Base-by-base conservation (phyloP, 1,139 yeast genomes). In the Hansenula anomala region DNA sequence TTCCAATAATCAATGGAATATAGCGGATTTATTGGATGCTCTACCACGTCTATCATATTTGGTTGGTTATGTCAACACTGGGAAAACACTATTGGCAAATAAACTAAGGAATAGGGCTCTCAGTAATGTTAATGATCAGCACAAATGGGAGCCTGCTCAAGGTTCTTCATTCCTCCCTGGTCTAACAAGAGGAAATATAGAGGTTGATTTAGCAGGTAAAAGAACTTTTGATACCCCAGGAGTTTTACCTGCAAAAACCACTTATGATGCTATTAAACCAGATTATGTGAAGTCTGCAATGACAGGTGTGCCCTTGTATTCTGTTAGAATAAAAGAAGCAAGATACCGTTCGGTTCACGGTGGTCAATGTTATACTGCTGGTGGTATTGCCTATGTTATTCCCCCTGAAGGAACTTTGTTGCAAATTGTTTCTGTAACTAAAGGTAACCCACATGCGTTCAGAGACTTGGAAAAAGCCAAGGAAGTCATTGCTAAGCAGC, bases 1-100 rank as follows among this genome's bases (percentile, higher is more conserved):
- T 43, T 52, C 55, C 0, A 46, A 46, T 19, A 45, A 51, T 2
- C 44, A 48, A 13, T 54, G 58, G 58, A 37, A 44, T 13, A 28
- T 49, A 4, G 22, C 34, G 5, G 41, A 40, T 8, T 36, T 52
- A 3, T 37, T 42, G 4, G 32, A 38, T 13, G 34, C 39, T 4
- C 20, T 54, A 20, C 69, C 75, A 1, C 53, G 62, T 8, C 67
- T 66, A 19, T 69, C 78, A 22, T 82, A 77, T 53, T 58, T 88
- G 27, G 64, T 87, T 12, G 96, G 97, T 2, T 71, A 72, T 46
- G 78, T 86, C 10, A 87, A 87, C 54, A 69, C 78, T 14, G 97
- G 97, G 1, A 88, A 88, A 56, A 78, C 94, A 1, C 69, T 83
- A 1, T 55, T 88, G 23, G 69, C 82, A 3, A 75, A 71, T 48